Evolutionary conservation across 495 filamentous ascomycete species (phyloP).

Genomic region (Penicillium bovifimosum): DNA sequence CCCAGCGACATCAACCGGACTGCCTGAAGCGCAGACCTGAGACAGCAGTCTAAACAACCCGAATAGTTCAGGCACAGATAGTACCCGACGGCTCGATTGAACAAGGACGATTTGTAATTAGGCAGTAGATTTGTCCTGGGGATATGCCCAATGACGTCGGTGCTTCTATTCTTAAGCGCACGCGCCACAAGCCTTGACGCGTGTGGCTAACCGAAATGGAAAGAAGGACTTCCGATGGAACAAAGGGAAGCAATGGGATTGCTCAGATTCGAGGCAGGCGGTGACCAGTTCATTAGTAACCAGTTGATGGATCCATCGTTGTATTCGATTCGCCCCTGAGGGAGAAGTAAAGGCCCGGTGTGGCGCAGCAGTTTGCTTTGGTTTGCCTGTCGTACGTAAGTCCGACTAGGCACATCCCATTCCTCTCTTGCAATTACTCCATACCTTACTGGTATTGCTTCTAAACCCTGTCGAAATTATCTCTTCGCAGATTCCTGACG

Average conservation of each 20-base stretch:
- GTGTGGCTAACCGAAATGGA: conserved; percentile 4
- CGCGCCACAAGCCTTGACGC: conserved; percentile 19
- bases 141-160: conserved; percentile 30
- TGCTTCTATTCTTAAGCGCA: conserved; percentile 25
- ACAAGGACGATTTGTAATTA: background rate
- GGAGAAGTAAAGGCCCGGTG: conserved; percentile 11
- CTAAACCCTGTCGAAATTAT: conserved; percentile 9
- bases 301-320: background rate
- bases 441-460: conserved; percentile 2
- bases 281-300: background rate
- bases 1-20: too few relatives aligned
- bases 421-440: conserved; percentile 8
- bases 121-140: background rate
- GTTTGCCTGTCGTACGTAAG: conserved; percentile 29
- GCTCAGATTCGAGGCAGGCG: background rate
- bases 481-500: conserved; percentile 7
- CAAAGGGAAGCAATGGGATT: conserved; percentile 1
- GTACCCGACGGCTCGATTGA: too few relatives aligned
- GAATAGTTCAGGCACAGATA: too few relatives aligned
- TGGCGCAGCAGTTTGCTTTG: conserved; percentile 27
- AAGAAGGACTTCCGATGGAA: conserved; percentile 1
- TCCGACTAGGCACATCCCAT: conserved; percentile 10
- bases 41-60: too few relatives aligned
- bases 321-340: conserved; percentile 18
- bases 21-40: too few relatives aligned